These are phyloP conservation scores for Penicillium coprophilum DNA, from an alignment of 495 filamentous ascomycete genomes.

Conservation along the genomic window DNA sequence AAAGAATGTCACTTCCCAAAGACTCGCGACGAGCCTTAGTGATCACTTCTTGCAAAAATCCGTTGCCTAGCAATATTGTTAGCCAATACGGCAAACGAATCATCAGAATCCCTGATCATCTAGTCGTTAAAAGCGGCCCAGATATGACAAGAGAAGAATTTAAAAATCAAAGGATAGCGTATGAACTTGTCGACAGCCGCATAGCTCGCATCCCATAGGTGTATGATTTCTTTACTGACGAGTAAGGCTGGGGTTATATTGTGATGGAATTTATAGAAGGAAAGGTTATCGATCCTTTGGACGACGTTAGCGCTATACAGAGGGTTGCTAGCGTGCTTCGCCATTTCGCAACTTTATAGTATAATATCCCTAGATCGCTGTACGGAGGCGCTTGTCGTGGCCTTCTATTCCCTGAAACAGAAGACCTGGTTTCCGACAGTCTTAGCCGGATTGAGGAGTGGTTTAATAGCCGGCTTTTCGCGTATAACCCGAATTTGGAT, in stretches of 20 bases:
- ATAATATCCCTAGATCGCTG: conserved; percentile 22
- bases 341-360: conserved; percentile 23
- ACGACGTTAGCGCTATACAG: conserved; percentile 20
- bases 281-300: conserved; percentile 25
- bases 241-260: conserved; percentile 28
- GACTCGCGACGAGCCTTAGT: neutral
- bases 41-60: neutral
- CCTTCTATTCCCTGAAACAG: neutral
- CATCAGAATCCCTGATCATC: conserved; percentile 11
- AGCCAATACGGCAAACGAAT: neutral
- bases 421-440: neutral
- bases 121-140: conserved; percentile 23
- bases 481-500: no score
- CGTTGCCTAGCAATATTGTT: neutral
- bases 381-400: conserved; percentile 15
- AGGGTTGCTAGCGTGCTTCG: conserved; percentile 23
- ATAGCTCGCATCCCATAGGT: conserved; percentile 35
- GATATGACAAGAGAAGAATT: conserved; percentile 31
- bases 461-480: no score
- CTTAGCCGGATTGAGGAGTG: no score
- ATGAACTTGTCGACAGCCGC: conserved; percentile 27
- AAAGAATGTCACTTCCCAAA: neutral
- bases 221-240: conserved; percentile 29
- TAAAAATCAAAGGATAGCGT: conserved; percentile 30
- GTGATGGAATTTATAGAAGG: conserved; percentile 38